Conservation (phyloP, 495 filamentous ascomycete species). For the Trichocladium uniseriatum region DNA sequence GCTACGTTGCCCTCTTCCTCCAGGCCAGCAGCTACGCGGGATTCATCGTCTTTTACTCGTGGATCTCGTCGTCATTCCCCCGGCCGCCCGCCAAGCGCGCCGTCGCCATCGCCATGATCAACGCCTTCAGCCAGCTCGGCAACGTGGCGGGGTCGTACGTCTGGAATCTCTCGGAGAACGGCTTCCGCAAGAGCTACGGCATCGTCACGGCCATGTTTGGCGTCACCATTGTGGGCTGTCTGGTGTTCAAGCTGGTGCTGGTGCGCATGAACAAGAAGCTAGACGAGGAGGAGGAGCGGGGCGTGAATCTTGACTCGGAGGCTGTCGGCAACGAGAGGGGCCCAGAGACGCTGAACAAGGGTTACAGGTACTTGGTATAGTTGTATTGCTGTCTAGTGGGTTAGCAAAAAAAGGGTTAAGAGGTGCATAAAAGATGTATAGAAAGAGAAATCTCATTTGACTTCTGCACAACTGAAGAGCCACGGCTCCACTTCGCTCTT, state of each 20-base stretch:
- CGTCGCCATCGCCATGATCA: constrained; percentile 67
- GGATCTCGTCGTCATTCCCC: constrained; percentile 66
- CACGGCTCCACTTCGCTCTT: too few species aligned
- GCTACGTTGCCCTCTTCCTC: constrained; percentile 72
- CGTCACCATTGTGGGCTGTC: constrained; percentile 41
- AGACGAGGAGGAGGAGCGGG: constrained; percentile 35
- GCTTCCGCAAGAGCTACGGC: constrained; percentile 35
- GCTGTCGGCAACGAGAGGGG: neutral
- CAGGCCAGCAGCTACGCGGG: constrained; percentile 50
- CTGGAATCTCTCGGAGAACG: constrained; percentile 44
- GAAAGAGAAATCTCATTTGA: too few species aligned
- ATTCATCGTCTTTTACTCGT: constrained; percentile 65
- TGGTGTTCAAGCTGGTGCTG: constrained; percentile 50
- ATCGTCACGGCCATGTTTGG: constrained; percentile 57
- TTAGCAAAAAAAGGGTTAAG: too few species aligned
- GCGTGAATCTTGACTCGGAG: constrained; percentile 15
- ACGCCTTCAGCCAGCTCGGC: constrained; percentile 62
- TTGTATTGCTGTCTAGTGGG: too few species aligned
- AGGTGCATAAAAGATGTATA: too few species aligned
- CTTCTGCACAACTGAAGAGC: too few species aligned
- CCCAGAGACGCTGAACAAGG: neutral
- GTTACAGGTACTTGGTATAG: constrained; percentile 5
- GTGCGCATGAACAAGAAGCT: constrained; percentile 58
- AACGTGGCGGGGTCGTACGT: constrained; percentile 70
- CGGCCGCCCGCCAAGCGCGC: constrained; percentile 72